Evolutionary conservation across 1,284 basidiomycete species (phyloP).

Genomic region (Ganoderma sinense): DNA sequence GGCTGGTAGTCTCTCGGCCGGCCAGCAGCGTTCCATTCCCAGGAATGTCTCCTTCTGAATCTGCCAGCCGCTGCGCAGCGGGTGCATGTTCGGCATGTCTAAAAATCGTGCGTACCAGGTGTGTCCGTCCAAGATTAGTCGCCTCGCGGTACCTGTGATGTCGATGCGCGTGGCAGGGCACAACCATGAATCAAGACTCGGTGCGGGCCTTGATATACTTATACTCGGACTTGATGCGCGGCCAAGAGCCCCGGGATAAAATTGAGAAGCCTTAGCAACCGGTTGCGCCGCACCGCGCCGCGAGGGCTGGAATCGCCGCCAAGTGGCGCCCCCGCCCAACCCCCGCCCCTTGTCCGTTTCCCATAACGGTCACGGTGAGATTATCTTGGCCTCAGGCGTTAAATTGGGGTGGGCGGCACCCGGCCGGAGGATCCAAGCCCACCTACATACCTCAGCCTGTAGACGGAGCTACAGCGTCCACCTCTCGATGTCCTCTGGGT

Average conservation of each 20-base stretch:
- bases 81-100: background rate
- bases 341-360: background rate
- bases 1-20: no score
- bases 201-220: no score
- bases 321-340: background rate
- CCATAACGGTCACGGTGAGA: background rate
- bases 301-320: background rate
- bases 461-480: background rate
- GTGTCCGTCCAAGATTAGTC: background rate
- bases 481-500: background rate
- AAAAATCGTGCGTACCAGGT: background rate
- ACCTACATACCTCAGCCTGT: background rate
- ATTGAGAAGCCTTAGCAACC: background rate
- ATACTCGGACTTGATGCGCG: constrained; percentile 5
- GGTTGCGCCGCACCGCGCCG: background rate
- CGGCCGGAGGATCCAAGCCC: background rate
- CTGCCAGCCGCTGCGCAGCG: background rate
- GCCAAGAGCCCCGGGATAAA: background rate
- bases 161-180: background rate
- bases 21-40: background rate
- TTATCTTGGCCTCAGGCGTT: background rate
- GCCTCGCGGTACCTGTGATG: constrained; percentile 19
- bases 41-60: background rate
- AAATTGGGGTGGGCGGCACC: background rate
- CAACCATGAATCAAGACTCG: background rate